Percentiles rank a stretch among this genome's conserved stretches.
Evolutionary conservation across 2,329 filamentous ascomycete species (phyloP).

Genomic region (Botrytis tulipae): DNA sequence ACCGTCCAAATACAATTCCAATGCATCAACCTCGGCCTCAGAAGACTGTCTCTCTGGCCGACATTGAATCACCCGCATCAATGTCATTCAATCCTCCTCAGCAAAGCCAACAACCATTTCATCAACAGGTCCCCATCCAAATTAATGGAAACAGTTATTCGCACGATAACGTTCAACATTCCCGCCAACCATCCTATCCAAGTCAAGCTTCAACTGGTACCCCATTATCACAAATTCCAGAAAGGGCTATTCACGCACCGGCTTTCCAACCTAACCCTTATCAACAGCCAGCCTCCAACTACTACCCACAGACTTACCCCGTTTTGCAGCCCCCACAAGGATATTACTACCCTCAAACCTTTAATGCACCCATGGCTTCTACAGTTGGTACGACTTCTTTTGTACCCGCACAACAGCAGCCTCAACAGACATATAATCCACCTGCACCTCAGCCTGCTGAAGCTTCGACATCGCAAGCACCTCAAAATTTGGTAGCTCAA

Average conservation of each 20-base stretch:
- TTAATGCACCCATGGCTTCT: constrained; percentile 46
- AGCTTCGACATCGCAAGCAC: constrained; percentile 39
- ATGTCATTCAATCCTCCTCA: constrained; percentile 56
- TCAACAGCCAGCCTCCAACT: constrained; percentile 51
- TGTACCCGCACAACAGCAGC: constrained; percentile 34
- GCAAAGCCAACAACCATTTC: constrained; percentile 81
- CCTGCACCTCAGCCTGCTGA: constrained; percentile 28
- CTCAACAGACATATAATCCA: constrained; percentile 32
- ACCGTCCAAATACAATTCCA: constrained; percentile 53
- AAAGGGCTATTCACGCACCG: constrained; percentile 85
- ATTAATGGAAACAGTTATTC: constrained; percentile 57
- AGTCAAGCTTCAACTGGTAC: constrained; percentile 72
- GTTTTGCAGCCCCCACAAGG: constrained; percentile 56
- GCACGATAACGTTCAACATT: constrained; percentile 54
- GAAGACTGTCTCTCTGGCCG: constrained; percentile 88
- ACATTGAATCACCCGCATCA: constrained; percentile 76
- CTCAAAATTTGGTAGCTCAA: constrained; percentile 67
- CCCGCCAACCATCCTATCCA: constrained; percentile 66
- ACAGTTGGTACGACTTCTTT: constrained; percentile 37
- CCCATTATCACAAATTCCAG: constrained; percentile 86
- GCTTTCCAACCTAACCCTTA: constrained; percentile 80
- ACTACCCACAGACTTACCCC: constrained; percentile 54
- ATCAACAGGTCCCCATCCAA: constrained; percentile 86
- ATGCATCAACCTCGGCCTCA: constrained; percentile 96
- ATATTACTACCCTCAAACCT: constrained; percentile 67